Base-by-base conservation (phyloP, 2,329 filamentous ascomycete species). In the Curvularia hawaiiensis region DNA sequence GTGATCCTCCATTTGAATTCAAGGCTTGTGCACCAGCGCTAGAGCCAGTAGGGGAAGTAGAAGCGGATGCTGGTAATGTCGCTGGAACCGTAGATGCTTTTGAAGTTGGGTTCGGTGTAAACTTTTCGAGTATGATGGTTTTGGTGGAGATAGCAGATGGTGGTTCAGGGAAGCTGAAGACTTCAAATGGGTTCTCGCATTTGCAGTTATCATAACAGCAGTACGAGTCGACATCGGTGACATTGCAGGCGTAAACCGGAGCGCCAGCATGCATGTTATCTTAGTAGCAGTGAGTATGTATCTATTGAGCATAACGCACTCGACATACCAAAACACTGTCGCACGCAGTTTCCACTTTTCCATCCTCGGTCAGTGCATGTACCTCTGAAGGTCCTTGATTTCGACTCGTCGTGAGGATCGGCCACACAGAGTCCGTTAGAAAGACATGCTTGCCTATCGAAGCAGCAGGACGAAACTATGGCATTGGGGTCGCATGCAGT, bases 391-490 rank as follows among this genome's bases (percentile, higher is more conserved):
- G 65, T 44, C 43, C n/a, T n/a, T n/a, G n/a, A n/a, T n/a, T n/a
- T n/a, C 65, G 64, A 26, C 65, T 59, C 40, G 33, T 65, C 58
- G 39, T 68, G 64, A 14, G 69, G 68, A 33, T 71, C 65, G 18
- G 65, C 67, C 3, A 69, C 66, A 47, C 67, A 71, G 31, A 72
- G 66, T 9, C 68, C 69, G 24, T 72, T 72, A 18, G 67, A 70
- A n/a, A 72, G 61, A 54, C 69, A 72, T 12, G 69, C 68, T 61
- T 72, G 69, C 16, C 64, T 58, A 14, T 70, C 60, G 41, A 57
- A 72, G 49, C 69, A 71, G 51, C 67, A 72, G 1, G 63, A 60
- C 9, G 67, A 69, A 3, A 68, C 68, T 28, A 64, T 47, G 14
- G 61, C 61, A 31, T 60, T 58, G 18, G 61, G 61, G 30, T 62